phyloP scores from a whole-genome alignment of 257 asterid species.

The Ehretia macrophylla region DNA sequence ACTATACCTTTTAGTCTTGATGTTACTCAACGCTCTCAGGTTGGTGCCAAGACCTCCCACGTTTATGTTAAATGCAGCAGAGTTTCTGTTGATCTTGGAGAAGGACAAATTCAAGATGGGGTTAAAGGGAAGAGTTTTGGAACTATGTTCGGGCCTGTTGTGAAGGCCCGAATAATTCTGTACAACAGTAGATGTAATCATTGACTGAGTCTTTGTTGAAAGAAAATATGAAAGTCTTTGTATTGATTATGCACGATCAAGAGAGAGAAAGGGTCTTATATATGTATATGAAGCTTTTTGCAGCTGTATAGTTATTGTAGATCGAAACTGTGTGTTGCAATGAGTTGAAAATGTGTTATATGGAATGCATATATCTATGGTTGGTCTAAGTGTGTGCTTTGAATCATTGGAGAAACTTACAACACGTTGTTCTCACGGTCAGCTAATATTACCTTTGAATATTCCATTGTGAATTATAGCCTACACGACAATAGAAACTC shows the following conservation, averaged over 20 bases:
- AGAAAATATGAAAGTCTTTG: no score
- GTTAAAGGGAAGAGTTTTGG: neutral
- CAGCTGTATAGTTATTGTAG: neutral
- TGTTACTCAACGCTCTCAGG: neutral
- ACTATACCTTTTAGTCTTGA: neutral
- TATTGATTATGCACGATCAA: neutral
- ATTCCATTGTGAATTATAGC: no score
- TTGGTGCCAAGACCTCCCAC: constrained; percentile 1
- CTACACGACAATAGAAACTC: no score
- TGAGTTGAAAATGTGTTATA: neutral
- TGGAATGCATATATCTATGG: no score
- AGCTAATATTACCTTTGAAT: no score
- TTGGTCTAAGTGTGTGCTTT: no score
- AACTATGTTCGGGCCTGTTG: neutral
- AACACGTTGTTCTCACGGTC: no score
- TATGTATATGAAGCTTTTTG: neutral
- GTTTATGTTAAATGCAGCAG: neutral
- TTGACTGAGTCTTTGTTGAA: neutral
- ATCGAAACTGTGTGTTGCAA: neutral
- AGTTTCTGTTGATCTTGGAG: neutral
- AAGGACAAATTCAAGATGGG: neutral
- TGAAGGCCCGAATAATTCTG: neutral
- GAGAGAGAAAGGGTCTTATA: neutral
- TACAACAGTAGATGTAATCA: neutral
- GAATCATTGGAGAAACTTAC: no score